Conservation (phyloP, 768 basidiomycete genomes). For the Tulasnella sp. region DNA sequence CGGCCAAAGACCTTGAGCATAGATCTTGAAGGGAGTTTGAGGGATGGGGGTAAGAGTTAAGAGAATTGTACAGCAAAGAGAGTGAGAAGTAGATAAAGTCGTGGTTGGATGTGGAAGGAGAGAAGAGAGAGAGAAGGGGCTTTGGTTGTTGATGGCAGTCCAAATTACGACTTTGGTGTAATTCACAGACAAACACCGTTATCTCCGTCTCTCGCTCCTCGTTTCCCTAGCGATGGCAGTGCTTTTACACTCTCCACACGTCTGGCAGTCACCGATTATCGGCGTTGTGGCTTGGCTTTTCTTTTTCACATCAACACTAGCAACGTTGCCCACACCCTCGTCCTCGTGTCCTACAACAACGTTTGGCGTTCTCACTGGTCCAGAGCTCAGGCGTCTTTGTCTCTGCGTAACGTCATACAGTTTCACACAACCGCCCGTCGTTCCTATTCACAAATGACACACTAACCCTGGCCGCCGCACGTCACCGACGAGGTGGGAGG, state of each 20-base stretch:
- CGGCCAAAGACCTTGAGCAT: background rate
- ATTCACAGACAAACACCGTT: background rate
- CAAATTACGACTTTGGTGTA: background rate
- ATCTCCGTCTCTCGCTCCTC: background rate
- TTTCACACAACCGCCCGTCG: no score
- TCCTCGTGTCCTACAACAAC: no score
- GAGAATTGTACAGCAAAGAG: background rate
- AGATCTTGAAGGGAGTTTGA: background rate
- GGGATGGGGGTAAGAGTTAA: background rate
- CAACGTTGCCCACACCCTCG: background rate
- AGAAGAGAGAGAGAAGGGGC: background rate
- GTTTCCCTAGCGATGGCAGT: background rate
- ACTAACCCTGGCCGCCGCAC: no score
- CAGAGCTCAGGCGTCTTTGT: no score
- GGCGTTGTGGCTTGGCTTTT: no score
- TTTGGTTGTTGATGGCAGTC: background rate
- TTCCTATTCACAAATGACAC: no score
- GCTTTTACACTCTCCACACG: background rate
- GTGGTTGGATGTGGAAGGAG: background rate
- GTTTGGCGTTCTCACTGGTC: no score
- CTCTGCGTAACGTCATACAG: no score
- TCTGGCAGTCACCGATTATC: no score
- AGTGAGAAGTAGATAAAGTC: background rate
- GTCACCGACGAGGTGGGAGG: no score
- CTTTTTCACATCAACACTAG: background rate